A percentile compares a stretch with the other conserved stretches of the same genome.
phyloP scores from a whole-genome alignment of 176 grass and related monocot genomes.

The Raddia guianensis region DNA sequence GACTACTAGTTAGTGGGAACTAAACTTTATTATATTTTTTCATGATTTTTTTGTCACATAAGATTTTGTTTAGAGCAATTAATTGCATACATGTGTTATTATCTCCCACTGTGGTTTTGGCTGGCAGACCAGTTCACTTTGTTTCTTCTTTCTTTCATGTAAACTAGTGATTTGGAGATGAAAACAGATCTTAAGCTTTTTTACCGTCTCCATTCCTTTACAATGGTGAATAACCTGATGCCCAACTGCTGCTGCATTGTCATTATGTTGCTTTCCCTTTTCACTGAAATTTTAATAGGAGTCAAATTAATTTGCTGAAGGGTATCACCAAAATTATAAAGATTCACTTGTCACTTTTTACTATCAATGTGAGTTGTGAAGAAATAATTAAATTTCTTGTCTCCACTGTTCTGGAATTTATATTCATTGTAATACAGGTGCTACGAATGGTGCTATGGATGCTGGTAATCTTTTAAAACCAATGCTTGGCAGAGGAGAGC shows the following conservation, averaged over 20 bases:
- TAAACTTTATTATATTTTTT: background rate
- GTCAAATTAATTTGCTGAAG: background rate
- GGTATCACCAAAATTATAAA: background rate
- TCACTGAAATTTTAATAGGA: background rate
- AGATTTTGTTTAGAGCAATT: constrained; percentile 2
- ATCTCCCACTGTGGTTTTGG: background rate
- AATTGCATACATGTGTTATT: background rate
- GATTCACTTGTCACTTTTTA: background rate
- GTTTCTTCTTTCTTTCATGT: background rate
- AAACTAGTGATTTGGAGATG: background rate
- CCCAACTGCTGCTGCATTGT: background rate
- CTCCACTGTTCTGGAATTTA: background rate
- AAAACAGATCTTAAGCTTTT: background rate
- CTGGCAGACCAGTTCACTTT: background rate
- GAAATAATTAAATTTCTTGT: background rate
- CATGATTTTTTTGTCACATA: background rate
- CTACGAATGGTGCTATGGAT: constrained; percentile 97
- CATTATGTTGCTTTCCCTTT: background rate
- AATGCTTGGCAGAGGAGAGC: constrained; percentile 96
- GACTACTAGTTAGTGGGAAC: background rate
- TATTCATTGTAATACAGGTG: constrained; percentile 60
- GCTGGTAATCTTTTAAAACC: constrained; percentile 97
- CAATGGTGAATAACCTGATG: background rate
- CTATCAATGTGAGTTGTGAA: background rate
- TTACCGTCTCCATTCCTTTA: background rate